These are phyloP conservation scores for Penicillium rolfsii DNA, from an alignment of 2,329 filamentous ascomycete species.

Conservation along the genomic window DNA sequence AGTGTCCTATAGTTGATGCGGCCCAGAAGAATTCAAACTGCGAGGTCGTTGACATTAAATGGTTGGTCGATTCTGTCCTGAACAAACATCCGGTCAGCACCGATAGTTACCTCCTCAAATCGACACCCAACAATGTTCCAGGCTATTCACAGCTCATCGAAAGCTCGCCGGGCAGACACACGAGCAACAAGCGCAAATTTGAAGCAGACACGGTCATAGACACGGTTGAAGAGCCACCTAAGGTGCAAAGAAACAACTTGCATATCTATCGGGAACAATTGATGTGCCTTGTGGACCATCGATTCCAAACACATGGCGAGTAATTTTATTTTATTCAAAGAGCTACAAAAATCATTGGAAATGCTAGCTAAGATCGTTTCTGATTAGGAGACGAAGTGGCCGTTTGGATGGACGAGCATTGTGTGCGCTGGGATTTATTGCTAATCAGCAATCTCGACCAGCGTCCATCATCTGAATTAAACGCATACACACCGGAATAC, in stretches of 20 bases:
- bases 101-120: neutral
- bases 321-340: neutral
- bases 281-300: constrained; percentile 3
- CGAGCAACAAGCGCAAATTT: constrained; percentile 2
- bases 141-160: neutral
- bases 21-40: constrained; percentile 50
- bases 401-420: constrained; percentile 17
- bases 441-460: constrained; percentile 6
- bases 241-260: neutral
- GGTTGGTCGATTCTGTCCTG: constrained; percentile 50
- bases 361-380: neutral
- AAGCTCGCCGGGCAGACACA: neutral
- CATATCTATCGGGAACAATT: neutral
- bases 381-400: neutral
- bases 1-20: neutral
- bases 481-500: neutral
- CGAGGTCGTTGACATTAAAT: constrained; percentile 60
- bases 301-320: neutral
- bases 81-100: neutral
- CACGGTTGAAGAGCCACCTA: neutral
- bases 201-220: neutral
- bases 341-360: neutral
- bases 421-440: constrained; percentile 19
- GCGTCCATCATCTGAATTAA: too few species aligned
- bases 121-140: neutral